phyloP scores from a whole-genome alignment of 306 rosid genomes.

The Hippophae gyantsensis region DNA sequence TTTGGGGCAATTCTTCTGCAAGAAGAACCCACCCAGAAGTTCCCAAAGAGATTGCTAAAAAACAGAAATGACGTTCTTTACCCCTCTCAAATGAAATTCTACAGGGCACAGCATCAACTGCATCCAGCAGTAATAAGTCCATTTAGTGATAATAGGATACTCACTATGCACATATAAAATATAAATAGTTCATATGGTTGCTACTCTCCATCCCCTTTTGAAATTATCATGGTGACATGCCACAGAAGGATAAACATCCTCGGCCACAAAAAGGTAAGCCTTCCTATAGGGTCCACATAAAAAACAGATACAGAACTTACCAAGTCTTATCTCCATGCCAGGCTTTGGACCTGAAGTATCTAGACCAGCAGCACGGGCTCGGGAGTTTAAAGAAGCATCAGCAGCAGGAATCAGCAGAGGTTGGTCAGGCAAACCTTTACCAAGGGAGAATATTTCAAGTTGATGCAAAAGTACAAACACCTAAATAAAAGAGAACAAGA shows the following conservation, averaged over 20 bases:
- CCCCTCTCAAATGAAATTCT: constrained; percentile 92
- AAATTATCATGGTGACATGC: neutral
- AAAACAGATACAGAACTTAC: constrained; percentile 38
- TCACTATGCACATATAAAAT: no score
- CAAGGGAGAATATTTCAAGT: constrained; percentile 73
- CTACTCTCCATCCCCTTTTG: no score
- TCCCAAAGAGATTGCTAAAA: constrained; percentile 62
- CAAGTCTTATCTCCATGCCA: constrained; percentile 69
- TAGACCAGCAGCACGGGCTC: constrained; percentile 51
- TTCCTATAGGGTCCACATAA: neutral
- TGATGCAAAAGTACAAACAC: constrained; percentile 82
- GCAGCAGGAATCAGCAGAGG: constrained; percentile 54
- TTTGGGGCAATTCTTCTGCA: constrained; percentile 70
- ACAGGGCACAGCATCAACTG: constrained; percentile 79
- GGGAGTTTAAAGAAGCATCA: constrained; percentile 32
- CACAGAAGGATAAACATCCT: neutral
- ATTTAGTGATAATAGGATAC: constrained; percentile 6
- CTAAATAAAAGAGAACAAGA: constrained; percentile 25
- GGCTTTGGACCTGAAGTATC: constrained; percentile 58
- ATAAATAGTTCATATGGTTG: no score
- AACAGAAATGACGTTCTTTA: constrained; percentile 60
- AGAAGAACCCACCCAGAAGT: constrained; percentile 72
- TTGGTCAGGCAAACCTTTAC: constrained; percentile 68
- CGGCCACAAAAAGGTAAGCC: neutral
- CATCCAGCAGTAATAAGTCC: constrained; percentile 20